Percentiles rank a stretch among this genome's conserved stretches.
Evolutionary conservation across 805 yeast species (phyloP).

Genomic region (Kluyveromyces wickerhamii): DNA sequence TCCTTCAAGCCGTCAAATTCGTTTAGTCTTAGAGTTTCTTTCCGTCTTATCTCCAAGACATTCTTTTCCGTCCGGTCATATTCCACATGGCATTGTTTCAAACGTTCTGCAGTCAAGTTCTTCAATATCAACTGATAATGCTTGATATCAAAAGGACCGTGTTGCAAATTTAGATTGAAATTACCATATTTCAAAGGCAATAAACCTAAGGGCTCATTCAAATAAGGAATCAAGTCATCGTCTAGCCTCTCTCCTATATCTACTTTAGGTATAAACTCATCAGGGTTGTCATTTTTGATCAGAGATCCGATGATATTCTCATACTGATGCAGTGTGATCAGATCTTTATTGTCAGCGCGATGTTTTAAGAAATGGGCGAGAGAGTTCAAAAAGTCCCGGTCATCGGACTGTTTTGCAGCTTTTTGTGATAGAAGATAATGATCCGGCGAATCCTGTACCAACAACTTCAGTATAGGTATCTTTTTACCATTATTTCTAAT

Average conservation of each 20-base stretch:
- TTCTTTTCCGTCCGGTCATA: slow-evolving; percentile 15
- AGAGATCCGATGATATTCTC: slow-evolving; percentile 4
- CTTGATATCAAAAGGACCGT: slow-evolving; percentile 19
- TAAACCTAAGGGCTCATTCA: slow-evolving; percentile 11
- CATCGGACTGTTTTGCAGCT: slow-evolving; percentile 12
- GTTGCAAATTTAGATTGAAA: slow-evolving; percentile 11
- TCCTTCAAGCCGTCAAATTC: slow-evolving; percentile 33
- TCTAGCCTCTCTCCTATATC: slow-evolving; percentile 13
- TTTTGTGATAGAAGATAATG: slow-evolving; percentile 30
- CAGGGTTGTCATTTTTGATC: slow-evolving; percentile 15
- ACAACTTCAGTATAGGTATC: slow-evolving; percentile 40
- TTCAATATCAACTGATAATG: slow-evolving; percentile 34
- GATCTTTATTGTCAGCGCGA: slow-evolving; percentile 2
- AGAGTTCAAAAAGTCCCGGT: slow-evolving; percentile 24
- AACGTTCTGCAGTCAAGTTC: slow-evolving; percentile 30
- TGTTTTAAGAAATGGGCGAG: slow-evolving; percentile 16
- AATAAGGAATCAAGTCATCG: slow-evolving; percentile 11
- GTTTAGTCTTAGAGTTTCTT: slow-evolving; percentile 35
- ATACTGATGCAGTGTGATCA: background rate
- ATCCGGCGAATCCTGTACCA: slow-evolving; percentile 39
- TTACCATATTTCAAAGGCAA: slow-evolving; percentile 12
- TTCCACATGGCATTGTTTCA: slow-evolving; percentile 23
- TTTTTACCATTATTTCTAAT: slow-evolving; percentile 15
- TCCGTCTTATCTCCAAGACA: slow-evolving; percentile 24
- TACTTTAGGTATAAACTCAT: slow-evolving; percentile 11